A percentile compares a stretch with the other conserved stretches of the same genome.
Conservation (phyloP, 208 protist species). For the Acanthamoeba triangularis region DNA sequence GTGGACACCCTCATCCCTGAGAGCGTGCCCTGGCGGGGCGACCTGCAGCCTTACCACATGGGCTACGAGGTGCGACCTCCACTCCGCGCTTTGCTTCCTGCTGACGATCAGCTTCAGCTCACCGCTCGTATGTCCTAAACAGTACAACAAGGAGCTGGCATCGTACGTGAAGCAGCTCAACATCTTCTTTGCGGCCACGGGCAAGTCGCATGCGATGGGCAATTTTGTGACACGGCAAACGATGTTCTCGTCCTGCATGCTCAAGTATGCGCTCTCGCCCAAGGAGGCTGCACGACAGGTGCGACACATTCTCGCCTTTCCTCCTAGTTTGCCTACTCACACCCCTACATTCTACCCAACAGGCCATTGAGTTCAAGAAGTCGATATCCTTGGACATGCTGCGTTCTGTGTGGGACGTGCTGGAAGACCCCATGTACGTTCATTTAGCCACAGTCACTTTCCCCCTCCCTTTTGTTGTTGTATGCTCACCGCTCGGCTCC, state of each 20-base stretch:
- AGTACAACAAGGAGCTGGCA: slow-evolving; percentile 66
- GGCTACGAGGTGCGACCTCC: slow-evolving; percentile 47
- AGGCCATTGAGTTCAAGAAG: slow-evolving; percentile 20
- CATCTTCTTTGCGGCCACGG: slow-evolving; percentile 21
- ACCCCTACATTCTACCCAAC: neutral
- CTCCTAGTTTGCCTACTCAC: neutral
- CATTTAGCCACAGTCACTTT: too few relatives aligned
- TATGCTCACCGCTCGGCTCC: neutral
- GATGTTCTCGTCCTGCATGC: slow-evolving; percentile 43
- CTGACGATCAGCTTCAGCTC: neutral
- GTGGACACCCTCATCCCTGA: neutral
- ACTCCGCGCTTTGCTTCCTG: neutral
- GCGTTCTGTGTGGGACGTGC: slow-evolving; percentile 61
- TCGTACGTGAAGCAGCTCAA: slow-evolving; percentile 14
- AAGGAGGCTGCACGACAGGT: slow-evolving; percentile 27
- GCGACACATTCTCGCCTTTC: neutral
- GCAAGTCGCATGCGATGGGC: neutral
- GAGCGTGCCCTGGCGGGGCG: neutral
- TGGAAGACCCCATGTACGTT: slow-evolving; percentile 62
- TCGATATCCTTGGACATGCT: slow-evolving; percentile 17
- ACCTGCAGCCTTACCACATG: slow-evolving; percentile 38
- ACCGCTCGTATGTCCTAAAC: neutral
- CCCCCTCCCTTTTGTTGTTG: too few relatives aligned
- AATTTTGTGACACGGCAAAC: slow-evolving; percentile 18
- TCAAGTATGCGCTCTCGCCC: slow-evolving; percentile 47